Conservation (phyloP, 768 basidiomycete genomes). For the Russula ochroleuca region DNA sequence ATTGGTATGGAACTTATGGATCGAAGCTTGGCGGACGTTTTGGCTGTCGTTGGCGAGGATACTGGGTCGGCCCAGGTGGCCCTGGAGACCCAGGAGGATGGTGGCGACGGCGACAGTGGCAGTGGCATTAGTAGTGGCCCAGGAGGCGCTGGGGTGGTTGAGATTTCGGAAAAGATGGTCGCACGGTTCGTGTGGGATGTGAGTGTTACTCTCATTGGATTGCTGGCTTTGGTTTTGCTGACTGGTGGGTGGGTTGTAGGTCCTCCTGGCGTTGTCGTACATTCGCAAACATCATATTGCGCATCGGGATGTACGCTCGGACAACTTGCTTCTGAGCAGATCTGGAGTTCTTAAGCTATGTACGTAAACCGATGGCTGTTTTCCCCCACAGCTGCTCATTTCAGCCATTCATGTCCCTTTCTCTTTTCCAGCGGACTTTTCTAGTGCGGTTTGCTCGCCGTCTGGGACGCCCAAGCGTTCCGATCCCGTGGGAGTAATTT, state of each 20-base stretch:
- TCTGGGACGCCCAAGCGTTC: constrained; percentile 46
- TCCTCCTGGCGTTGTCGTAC: constrained; percentile 61
- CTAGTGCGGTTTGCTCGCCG: constrained; percentile 61
- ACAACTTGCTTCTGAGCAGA: constrained; percentile 70
- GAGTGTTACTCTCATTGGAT: constrained; percentile 33
- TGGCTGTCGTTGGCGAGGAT: constrained; percentile 41
- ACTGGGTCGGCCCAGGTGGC: neutral
- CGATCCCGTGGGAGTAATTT: constrained; percentile 66
- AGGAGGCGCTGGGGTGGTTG: constrained; percentile 54
- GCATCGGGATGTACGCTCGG: constrained; percentile 80
- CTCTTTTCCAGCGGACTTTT: constrained; percentile 61
- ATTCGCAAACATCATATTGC: constrained; percentile 63
- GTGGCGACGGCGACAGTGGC: constrained; percentile 31
- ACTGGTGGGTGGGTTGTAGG: constrained; percentile 38
- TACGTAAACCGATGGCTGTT: constrained; percentile 30
- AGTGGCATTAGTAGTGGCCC: neutral
- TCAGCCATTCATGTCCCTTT: neutral
- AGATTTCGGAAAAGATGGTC: constrained; percentile 63
- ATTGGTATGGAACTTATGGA: constrained; percentile 91
- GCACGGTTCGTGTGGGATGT: constrained; percentile 77
- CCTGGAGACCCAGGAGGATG: constrained; percentile 46
- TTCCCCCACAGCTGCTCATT: neutral
- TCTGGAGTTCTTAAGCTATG: constrained; percentile 71
- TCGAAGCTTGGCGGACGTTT: constrained; percentile 76
- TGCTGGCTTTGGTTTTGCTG: neutral